phyloP scores from a whole-genome alignment of 495 filamentous ascomycete species.

The Mytilinidion resinicola region DNA sequence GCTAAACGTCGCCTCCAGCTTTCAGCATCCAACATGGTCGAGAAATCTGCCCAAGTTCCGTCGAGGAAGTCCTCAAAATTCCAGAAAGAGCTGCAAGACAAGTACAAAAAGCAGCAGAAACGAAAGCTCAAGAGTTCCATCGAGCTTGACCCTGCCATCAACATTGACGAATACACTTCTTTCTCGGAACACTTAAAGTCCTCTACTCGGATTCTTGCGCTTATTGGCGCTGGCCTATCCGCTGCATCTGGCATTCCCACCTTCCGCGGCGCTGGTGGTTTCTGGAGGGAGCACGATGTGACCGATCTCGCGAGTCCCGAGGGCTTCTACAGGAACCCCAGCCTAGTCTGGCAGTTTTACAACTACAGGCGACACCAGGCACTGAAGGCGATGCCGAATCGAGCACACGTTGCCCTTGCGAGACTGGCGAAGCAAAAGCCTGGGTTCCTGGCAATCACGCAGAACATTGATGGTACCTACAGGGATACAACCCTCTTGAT shows the following conservation, averaged over 20 bases:
- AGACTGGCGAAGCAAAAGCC: constrained; percentile 52
- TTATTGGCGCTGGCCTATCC: constrained; percentile 42
- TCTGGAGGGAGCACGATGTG: constrained; percentile 70
- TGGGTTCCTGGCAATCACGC: constrained; percentile 61
- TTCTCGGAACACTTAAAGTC: no score
- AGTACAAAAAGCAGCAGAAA: no score
- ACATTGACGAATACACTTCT: no score
- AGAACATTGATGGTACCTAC: constrained; percentile 68
- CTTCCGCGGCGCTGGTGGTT: constrained; percentile 72
- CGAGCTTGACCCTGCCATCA: no score
- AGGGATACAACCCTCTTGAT: no score
- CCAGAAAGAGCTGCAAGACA: no score
- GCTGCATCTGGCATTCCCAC: constrained; percentile 77
- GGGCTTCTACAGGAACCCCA: constrained; percentile 52
- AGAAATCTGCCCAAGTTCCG: no score
- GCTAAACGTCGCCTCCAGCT: no score
- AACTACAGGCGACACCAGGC: constrained; percentile 72
- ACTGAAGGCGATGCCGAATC: constrained; percentile 61
- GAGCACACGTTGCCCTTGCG: constrained; percentile 67
- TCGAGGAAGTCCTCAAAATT: no score
- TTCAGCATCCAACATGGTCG: no score
- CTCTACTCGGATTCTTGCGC: no score
- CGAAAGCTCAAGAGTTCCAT: no score
- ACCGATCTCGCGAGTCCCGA: constrained; percentile 62
- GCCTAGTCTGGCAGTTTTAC: constrained; percentile 83